Percentiles rank a stretch among this genome's conserved stretches.
Conservation (phyloP, 306 rosid species). For the Acacia confusa region DNA sequence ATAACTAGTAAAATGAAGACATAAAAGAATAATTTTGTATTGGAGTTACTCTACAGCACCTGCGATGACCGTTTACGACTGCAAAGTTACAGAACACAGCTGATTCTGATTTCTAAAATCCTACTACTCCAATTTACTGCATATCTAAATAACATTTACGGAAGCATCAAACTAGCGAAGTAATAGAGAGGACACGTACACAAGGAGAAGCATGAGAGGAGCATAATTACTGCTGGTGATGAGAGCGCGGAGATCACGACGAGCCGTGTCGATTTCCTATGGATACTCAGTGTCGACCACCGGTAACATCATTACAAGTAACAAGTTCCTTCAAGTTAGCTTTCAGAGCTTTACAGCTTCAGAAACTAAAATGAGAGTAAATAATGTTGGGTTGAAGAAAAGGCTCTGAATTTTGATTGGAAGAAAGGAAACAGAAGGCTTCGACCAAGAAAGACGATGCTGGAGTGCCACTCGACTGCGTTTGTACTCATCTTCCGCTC, state of each 20-base stretch:
- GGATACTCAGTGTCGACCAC: constrained; percentile 61
- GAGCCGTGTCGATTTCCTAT: constrained; percentile 73
- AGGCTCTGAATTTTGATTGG: background rate
- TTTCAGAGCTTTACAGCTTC: background rate
- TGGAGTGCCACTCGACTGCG: background rate
- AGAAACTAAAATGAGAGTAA: background rate
- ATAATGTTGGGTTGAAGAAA: background rate
- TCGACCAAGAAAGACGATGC: background rate
- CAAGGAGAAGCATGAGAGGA: constrained; percentile 86
- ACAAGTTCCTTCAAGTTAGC: background rate
- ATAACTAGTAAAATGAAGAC: background rate
- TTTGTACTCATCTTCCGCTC: background rate
- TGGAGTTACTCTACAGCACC: background rate
- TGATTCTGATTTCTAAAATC: constrained; percentile 1
- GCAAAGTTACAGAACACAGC: background rate
- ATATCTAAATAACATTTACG: background rate
- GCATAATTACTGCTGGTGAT: constrained; percentile 77
- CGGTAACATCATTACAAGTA: constrained; percentile 62
- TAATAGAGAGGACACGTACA: constrained; percentile 45
- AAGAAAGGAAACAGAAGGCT: background rate
- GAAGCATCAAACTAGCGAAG: background rate
- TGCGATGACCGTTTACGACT: constrained; percentile 25
- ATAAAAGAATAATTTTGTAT: background rate
- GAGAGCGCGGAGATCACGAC: constrained; percentile 82
- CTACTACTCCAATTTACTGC: background rate